Base-by-base conservation (phyloP, 176 grass and related monocot species). In the Canna indica region DNA sequence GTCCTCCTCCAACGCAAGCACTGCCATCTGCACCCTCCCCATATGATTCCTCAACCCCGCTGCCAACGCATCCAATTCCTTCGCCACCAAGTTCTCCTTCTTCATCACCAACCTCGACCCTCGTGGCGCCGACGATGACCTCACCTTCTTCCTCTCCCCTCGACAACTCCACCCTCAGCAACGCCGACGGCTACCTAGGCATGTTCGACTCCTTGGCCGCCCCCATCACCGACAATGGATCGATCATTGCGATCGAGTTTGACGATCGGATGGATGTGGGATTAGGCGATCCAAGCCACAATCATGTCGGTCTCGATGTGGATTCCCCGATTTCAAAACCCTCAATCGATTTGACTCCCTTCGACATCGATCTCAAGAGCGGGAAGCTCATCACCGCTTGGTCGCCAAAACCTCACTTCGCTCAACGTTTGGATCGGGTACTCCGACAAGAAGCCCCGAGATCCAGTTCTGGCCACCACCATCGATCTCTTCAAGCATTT, bases 131-230 rank as follows among this genome's bases (percentile, higher is more conserved):
- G 88, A 88, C 28, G 92, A 96, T 12, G 92, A 88, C 53, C 18
- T 96, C 46, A 82, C 92, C 17, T 96, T 96, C 83, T 96, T 96
- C 78, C 30, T 91, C 72, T 86, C 92, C 38, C 41, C 91, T n/a
- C 2, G 17, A 12, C 72, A 85, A 75, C 69, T 53, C 53, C 64
- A 84, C 88, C 22, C 77, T 91, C 59, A 83, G 91, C 13, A 70
- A 71, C 71, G 84, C 85, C 58, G 88, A 85, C n/a, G 88, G 85
- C 54, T 91, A 86, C 72, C 85, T 96, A 39, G 88, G 92, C 58
- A 76, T 96, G 67, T 96, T 96, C 83, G 84, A 81, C 67, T 61
- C 72, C n/a, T 84, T 78, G 2, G 11, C 20, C 3, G 27, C 58
- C 22, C n/a, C 14, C 27, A n/a, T 8, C 66, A 17, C 11, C n/a